A percentile compares a stretch with the other conserved stretches of the same genome.
Evolutionary conservation across 192 early-diverging fungal genomes (phyloP).

Genomic region (Globomyces pollinis-pini): DNA sequence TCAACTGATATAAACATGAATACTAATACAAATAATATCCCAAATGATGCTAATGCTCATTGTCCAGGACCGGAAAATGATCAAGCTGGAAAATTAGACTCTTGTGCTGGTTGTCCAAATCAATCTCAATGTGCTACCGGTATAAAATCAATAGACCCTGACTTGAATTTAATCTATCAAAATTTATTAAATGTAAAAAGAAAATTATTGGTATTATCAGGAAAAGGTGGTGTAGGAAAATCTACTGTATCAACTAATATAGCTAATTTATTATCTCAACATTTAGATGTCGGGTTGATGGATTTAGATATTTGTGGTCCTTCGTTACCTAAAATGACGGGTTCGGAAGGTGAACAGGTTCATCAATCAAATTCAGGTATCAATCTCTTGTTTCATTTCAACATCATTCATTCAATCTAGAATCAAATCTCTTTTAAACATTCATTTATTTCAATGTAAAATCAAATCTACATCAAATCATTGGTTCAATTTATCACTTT

Average conservation of each 20-base stretch:
- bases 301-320: conserved; percentile 99
- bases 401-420: no score
- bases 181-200: conserved; percentile 59
- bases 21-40: conserved; percentile 19
- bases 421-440: no score
- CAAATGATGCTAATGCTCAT: conserved; percentile 36
- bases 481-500: no score
- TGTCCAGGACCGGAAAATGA: conserved; percentile 43
- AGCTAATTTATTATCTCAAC: conserved; percentile 29
- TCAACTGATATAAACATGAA: no score
- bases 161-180: conserved; percentile 34
- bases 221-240: conserved; percentile 98
- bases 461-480: no score
- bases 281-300: conserved; percentile 68
- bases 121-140: conserved; percentile 35
- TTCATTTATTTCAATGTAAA: no score
- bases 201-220: conserved; percentile 86
- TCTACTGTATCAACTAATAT: conserved; percentile 86
- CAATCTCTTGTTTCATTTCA: no score
- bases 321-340: conserved; percentile 92
- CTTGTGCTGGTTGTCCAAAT: conserved; percentile 50
- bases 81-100: conserved; percentile 36
- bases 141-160: conserved; percentile 40
- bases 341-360: conserved; percentile 77
- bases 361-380: conserved; percentile 85